Evolutionary conservation across 2,329 filamentous ascomycete genomes (phyloP).

Genomic region (Arthroderma sp.): DNA sequence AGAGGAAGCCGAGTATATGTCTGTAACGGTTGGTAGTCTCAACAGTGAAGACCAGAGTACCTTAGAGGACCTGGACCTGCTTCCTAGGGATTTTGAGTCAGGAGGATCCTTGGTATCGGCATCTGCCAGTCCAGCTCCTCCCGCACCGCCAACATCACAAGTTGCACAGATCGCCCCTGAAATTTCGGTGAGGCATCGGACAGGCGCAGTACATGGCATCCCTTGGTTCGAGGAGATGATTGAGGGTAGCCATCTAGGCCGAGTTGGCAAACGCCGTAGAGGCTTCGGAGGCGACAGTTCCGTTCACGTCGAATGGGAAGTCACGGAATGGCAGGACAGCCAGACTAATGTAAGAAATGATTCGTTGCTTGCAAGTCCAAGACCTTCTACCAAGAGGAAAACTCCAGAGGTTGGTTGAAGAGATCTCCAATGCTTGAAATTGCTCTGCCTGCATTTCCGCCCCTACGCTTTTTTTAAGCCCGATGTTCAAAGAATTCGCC

Average conservation of each 20-base stretch:
- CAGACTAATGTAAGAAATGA: slow-evolving; percentile 12
- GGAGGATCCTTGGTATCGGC: slow-evolving; percentile 1
- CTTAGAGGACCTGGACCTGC: slow-evolving; percentile 61
- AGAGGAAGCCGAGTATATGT: slow-evolving; percentile 64
- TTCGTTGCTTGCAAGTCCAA: slow-evolving; percentile 3
- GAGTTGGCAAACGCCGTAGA: slow-evolving; percentile 45
- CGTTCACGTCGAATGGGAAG: slow-evolving; percentile 66
- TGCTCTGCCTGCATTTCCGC: background rate
- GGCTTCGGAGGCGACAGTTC: slow-evolving; percentile 51
- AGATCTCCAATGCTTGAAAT: background rate
- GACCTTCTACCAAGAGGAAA: slow-evolving; percentile 10
- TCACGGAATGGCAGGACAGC: slow-evolving; percentile 56
- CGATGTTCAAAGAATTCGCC: too few relatives aligned
- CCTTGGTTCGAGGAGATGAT: slow-evolving; percentile 81
- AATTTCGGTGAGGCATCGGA: slow-evolving; percentile 24
- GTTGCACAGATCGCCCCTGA: slow-evolving; percentile 10
- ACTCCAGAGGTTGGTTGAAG: slow-evolving; percentile 8
- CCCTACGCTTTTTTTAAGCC: too few relatives aligned
- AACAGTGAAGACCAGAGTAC: slow-evolving; percentile 55
- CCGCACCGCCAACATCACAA: slow-evolving; percentile 8
- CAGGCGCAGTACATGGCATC: slow-evolving; percentile 40
- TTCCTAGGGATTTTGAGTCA: slow-evolving; percentile 39
- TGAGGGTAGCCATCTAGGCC: slow-evolving; percentile 59
- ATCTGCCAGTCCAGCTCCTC: background rate
- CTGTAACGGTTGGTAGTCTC: slow-evolving; percentile 67